phyloP scores from a whole-genome alignment of 306 rosid genomes.

The Urtica urens region DNA sequence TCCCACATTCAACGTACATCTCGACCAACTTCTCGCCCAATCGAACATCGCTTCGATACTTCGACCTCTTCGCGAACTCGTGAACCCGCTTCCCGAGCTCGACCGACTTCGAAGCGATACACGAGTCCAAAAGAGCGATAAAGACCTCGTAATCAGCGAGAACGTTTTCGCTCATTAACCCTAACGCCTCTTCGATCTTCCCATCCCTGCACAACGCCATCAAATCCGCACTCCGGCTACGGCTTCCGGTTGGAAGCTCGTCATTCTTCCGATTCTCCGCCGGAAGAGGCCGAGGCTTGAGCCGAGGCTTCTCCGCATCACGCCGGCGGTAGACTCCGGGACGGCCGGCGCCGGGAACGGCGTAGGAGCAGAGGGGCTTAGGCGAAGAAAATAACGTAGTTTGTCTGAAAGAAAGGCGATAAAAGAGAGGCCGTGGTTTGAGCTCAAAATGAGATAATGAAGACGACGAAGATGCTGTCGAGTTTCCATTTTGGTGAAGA shows the following conservation, averaged over 20 bases:
- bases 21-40: conserved; percentile 39
- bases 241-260: conserved; percentile 6
- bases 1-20: conserved; percentile 43
- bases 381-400: conserved; percentile 12
- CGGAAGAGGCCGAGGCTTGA: conserved; percentile 19
- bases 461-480: conserved; percentile 6
- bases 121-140: conserved; percentile 37
- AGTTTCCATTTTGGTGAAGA: conserved; percentile 22
- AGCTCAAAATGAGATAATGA: conserved; percentile 16
- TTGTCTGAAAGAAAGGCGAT: conserved; percentile 4
- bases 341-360: conserved; percentile 21
- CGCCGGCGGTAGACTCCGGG: conserved; percentile 26
- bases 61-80: conserved; percentile 33
- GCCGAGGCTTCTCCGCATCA: conserved; percentile 10
- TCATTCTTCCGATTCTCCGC: conserved; percentile 19
- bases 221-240: conserved; percentile 30
- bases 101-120: conserved; percentile 31
- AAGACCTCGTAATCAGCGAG: conserved; percentile 48
- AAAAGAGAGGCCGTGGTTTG: not conserved
- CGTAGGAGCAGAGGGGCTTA: conserved; percentile 18
- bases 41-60: conserved; percentile 36
- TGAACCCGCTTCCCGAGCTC: conserved; percentile 44
- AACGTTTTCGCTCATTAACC: conserved; percentile 47
- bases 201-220: conserved; percentile 47
- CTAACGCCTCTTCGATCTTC: conserved; percentile 43